These are phyloP conservation scores for Fennellomyces sp. DNA, from an alignment of 371 early-diverging fungal species.

Conservation along the genomic window DNA sequence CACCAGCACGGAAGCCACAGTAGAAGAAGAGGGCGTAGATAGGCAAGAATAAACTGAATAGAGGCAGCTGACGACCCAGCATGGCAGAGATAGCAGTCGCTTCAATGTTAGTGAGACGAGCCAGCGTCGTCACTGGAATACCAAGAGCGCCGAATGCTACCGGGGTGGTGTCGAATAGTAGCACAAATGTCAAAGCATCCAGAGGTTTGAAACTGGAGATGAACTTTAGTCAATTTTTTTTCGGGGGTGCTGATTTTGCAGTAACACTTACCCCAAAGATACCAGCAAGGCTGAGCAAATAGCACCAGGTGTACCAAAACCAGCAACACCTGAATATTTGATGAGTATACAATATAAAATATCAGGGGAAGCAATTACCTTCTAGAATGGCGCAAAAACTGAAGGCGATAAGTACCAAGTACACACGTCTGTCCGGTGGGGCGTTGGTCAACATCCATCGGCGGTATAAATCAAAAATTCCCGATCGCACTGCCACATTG, in stretches of 20 bases:
- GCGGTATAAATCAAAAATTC: conserved; percentile 50
- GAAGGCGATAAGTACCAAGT: conserved; percentile 44
- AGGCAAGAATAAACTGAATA: conserved; percentile 47
- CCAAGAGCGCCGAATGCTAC: conserved; percentile 53
- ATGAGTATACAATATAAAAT: background rate
- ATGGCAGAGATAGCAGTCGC: conserved; percentile 43
- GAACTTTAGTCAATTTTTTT: background rate
- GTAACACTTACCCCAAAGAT: conserved; percentile 42
- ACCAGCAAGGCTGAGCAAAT: conserved; percentile 55
- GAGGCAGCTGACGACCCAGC: conserved; percentile 53
- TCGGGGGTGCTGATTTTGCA: background rate
- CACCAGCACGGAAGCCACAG: conserved; percentile 43
- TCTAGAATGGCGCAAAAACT: conserved; percentile 52
- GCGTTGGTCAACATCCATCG: conserved; percentile 52
- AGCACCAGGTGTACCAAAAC: conserved; percentile 57
- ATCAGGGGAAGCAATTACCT: conserved; percentile 23
- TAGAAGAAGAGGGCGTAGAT: conserved; percentile 40
- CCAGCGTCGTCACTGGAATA: conserved; percentile 51
- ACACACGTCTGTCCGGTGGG: conserved; percentile 47
- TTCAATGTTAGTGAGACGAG: conserved; percentile 41
- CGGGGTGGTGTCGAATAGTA: conserved; percentile 50
- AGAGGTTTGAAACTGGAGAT: conserved; percentile 39
- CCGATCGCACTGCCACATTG: conserved; percentile 43
- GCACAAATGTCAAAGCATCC: conserved; percentile 43
- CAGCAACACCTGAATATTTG: conserved; percentile 39